These are phyloP conservation scores for Ocimum tenuiflorum DNA, from an alignment of 257 asterid species.

Conservation along the genomic window DNA sequence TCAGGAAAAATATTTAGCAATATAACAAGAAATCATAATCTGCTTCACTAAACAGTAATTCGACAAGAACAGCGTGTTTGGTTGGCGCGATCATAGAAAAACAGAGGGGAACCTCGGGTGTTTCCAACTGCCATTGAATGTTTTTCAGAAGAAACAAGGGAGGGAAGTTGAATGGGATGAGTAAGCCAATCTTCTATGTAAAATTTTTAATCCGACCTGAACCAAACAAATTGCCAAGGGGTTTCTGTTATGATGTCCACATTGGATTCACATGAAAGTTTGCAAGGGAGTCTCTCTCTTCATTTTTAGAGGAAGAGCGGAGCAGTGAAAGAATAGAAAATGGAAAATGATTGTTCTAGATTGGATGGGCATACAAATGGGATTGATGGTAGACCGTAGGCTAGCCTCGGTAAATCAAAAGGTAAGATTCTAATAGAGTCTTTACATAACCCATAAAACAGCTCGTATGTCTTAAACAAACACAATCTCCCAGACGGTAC, in stretches of 20 bases:
- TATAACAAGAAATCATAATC: not conserved
- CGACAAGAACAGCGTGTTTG: not conserved
- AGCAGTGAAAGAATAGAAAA: no score
- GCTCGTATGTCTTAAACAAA: not conserved
- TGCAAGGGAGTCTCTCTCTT: no score
- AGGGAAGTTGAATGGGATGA: not conserved
- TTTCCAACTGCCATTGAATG: not conserved
- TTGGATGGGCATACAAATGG: no score
- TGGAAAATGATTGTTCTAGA: no score
- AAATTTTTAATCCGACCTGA: not conserved
- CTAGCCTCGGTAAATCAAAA: not conserved
- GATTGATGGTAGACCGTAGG: not conserved
- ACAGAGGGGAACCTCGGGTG: not conserved
- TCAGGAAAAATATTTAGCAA: not conserved
- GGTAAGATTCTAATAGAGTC: not conserved
- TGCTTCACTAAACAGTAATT: not conserved
- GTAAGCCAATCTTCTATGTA: not conserved
- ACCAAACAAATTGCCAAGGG: not conserved
- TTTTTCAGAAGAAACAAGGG: not conserved
- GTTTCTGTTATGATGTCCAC: no score
- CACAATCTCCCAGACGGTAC: slow-evolving; percentile 26
- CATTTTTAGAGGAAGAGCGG: no score
- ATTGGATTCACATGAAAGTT: no score
- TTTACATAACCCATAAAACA: not conserved
- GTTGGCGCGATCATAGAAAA: not conserved